Evolutionary conservation across 2,329 filamentous ascomycete genomes (phyloP).

Genomic region (Fusarium praegraminearum): DNA sequence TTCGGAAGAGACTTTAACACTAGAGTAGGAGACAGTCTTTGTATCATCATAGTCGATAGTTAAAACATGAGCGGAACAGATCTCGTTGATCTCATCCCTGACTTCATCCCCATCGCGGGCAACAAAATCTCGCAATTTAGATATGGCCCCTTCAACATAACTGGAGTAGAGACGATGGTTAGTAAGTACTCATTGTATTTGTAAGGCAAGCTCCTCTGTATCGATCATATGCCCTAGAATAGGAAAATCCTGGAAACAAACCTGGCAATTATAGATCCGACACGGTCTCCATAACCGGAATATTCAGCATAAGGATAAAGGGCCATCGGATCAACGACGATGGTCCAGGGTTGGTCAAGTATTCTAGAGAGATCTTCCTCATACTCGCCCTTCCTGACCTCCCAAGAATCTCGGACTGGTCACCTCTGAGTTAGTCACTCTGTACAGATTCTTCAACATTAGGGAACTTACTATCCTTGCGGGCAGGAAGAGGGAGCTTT

Average conservation of each 20-base stretch:
- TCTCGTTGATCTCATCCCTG: conserved; percentile 61
- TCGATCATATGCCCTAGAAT: accelerated
- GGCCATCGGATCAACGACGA: conserved; percentile 60
- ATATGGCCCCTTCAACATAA: conserved; percentile 59
- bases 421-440: background rate
- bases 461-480: conserved; percentile 61
- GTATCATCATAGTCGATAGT: conserved; percentile 61
- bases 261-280: conserved; percentile 48
- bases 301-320: conserved; percentile 59
- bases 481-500: conserved; percentile 63
- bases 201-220: background rate
- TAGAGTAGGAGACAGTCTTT: conserved; percentile 58
- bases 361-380: conserved; percentile 59
- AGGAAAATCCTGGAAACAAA: conserved; percentile 45
- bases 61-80: conserved; percentile 58
- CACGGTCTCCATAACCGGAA: no score
- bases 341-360: conserved; percentile 63
- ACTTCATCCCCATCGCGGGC: conserved; percentile 54
- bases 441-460: accelerated
- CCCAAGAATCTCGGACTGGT: conserved; percentile 65
- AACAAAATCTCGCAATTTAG: conserved; percentile 56
- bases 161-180: conserved; percentile 47
- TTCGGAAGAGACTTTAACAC: conserved; percentile 56
- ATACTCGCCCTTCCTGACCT: conserved; percentile 59
- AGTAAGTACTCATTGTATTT: background rate